Conservation (phyloP, 2,329 filamentous ascomycete genomes). For the Pseudogymnoascus sp. region DNA sequence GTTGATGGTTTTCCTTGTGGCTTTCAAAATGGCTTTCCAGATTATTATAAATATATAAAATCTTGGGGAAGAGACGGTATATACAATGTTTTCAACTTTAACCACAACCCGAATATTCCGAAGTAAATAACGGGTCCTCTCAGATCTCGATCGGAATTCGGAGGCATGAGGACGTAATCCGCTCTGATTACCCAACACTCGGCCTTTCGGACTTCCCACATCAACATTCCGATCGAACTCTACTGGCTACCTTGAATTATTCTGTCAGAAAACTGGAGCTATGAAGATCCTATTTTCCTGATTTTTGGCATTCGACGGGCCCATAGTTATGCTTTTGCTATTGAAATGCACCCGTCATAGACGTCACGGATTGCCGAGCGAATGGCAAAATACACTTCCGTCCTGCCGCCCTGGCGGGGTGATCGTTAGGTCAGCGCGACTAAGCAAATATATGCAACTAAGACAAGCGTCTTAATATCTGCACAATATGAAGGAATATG, state of each 20-base stretch:
- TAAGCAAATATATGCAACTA: not conserved
- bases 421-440: not conserved
- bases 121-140: not conserved
- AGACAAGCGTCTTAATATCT: not conserved
- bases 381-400: not conserved
- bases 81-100: not conserved
- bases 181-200: not conserved
- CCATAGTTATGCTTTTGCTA: not conserved
- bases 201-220: not conserved
- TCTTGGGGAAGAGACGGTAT: not conserved
- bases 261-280: not conserved
- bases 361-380: not conserved
- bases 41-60: too few relatives aligned
- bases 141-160: not conserved
- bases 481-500: not conserved
- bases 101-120: not conserved
- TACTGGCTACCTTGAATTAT: not conserved
- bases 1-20: not conserved
- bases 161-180: not conserved
- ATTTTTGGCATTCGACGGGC: not conserved
- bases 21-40: too few relatives aligned
- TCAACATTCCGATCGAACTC: not conserved
- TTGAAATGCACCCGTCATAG: not conserved
- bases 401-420: not conserved
- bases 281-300: not conserved